phyloP scores from a whole-genome alignment of 1,284 basidiomycete species.

The Fomitopsis betulina region DNA sequence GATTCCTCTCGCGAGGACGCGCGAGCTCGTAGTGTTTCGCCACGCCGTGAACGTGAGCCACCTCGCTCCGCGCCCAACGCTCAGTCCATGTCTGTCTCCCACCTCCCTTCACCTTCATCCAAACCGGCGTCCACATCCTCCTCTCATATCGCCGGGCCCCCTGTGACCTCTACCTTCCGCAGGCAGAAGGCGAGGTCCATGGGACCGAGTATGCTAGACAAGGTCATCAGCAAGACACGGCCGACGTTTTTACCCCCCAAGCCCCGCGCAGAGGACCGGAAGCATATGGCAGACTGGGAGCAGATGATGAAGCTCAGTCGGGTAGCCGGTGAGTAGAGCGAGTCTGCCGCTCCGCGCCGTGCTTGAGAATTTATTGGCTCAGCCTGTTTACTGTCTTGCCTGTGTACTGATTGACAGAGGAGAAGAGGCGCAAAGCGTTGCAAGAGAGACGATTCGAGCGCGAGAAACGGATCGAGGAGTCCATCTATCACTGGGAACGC shows the following conservation, averaged over 20 bases:
- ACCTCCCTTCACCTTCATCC: constrained; percentile 17
- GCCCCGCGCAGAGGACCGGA: constrained; percentile 71
- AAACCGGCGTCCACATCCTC: constrained; percentile 15
- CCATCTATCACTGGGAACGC: constrained; percentile 71
- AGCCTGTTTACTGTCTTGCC: constrained; percentile 15
- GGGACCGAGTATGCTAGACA: constrained; percentile 68
- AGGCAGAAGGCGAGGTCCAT: constrained; percentile 48
- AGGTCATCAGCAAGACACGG: constrained; percentile 73
- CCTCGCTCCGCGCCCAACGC: constrained; percentile 9
- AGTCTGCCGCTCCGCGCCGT: constrained; percentile 10
- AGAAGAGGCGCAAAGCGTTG: constrained; percentile 59
- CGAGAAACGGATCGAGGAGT: constrained; percentile 67
- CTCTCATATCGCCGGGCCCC: constrained; percentile 9
- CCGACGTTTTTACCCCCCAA: constrained; percentile 87
- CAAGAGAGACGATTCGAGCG: constrained; percentile 63
- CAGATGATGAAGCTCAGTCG: constrained; percentile 86
- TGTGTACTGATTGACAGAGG: constrained; percentile 41
- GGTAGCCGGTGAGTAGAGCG: constrained; percentile 55
- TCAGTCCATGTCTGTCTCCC: constrained; percentile 15
- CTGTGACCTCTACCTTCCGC: constrained; percentile 9
- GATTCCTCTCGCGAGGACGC: constrained; percentile 3
- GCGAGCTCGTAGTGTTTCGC: constrained; percentile 1
- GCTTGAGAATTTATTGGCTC: constrained; percentile 25
- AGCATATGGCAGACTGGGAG: constrained; percentile 87
- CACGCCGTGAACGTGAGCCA: constrained; percentile 1